These are phyloP conservation scores for Aspergillus viridinutans DNA, from an alignment of 2,329 filamentous ascomycete genomes.

Conservation along the genomic window DNA sequence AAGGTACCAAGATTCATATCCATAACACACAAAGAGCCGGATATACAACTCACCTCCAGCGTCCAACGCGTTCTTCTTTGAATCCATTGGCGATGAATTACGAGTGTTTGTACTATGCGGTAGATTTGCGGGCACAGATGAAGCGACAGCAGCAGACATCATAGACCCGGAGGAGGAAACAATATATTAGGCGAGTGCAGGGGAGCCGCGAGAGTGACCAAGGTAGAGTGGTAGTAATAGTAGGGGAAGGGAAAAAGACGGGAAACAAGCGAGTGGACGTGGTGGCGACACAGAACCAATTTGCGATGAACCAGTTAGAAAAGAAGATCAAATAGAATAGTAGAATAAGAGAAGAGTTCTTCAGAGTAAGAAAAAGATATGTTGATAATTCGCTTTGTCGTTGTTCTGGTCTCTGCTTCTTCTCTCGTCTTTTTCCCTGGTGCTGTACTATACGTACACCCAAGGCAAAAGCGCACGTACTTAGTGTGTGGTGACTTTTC, in stretches of 20 bases:
- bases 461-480: conserved; percentile 7
- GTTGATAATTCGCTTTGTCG: not conserved
- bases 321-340: conserved; percentile 8
- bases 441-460: not conserved
- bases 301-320: conserved; percentile 7
- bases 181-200: conserved; percentile 15
- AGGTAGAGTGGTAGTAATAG: conserved; percentile 1
- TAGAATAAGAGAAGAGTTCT: conserved; percentile 14
- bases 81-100: conserved; percentile 42
- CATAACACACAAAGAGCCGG: conserved; percentile 5
- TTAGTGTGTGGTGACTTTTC: not conserved
- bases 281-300: conserved; percentile 19
- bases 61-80: conserved; percentile 37
- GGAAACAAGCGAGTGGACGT: conserved; percentile 11
- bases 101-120: conserved; percentile 23
- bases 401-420: not conserved
- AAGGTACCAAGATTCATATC: conserved; percentile 1
- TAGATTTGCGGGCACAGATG: conserved; percentile 30
- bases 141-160: conserved; percentile 41
- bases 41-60: conserved; percentile 36
- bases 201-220: conserved; percentile 15
- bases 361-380: not conserved
- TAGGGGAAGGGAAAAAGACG: conserved; percentile 8
- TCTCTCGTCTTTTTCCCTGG: not conserved
- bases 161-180: conserved; percentile 11